Conservation (phyloP, 2,329 filamentous ascomycete species). For the Phoma sp. region DNA sequence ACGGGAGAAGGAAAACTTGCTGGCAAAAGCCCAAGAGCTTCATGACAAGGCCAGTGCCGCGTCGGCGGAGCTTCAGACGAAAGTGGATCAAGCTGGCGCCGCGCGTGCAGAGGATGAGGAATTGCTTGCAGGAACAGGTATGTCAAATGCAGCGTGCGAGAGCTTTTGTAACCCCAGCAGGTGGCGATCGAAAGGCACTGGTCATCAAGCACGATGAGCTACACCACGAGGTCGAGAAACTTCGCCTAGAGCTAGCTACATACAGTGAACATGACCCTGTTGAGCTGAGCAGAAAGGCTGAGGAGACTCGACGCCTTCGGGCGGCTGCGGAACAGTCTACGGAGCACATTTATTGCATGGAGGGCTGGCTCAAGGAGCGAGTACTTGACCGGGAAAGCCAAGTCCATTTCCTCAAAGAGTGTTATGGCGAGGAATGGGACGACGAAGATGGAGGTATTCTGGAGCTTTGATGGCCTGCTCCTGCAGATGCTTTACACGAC, state of each 20-base stretch:
- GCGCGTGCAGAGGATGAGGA: slow-evolving; percentile 49
- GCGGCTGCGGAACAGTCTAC: slow-evolving; percentile 47
- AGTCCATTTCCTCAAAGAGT: slow-evolving; percentile 50
- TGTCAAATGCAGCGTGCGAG: neutral
- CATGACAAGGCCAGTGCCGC: slow-evolving; percentile 44
- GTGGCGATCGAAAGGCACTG: slow-evolving; percentile 47
- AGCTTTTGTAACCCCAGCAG: slow-evolving; percentile 15
- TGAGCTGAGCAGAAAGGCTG: slow-evolving; percentile 51
- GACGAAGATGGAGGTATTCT: slow-evolving; percentile 59
- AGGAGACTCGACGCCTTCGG: slow-evolving; percentile 37
- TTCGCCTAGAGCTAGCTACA: slow-evolving; percentile 50
- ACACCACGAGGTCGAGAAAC: slow-evolving; percentile 43
- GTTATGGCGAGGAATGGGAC: slow-evolving; percentile 62
- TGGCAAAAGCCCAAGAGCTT: slow-evolving; percentile 48
- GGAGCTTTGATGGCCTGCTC: slow-evolving; percentile 37
- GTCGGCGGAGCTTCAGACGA: slow-evolving; percentile 48
- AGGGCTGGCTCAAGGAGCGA: slow-evolving; percentile 50
- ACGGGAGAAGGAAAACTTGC: slow-evolving; percentile 50
- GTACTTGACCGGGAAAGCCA: slow-evolving; percentile 53
- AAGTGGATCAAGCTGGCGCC: slow-evolving; percentile 48
- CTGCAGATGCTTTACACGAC: neutral
- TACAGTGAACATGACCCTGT: slow-evolving; percentile 56
- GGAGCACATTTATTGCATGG: slow-evolving; percentile 55
- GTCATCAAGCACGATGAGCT: slow-evolving; percentile 45
- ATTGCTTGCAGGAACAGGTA: slow-evolving; percentile 42